Conservation (phyloP, 2,329 filamentous ascomycete genomes). For the Exophiala aquamarina region DNA sequence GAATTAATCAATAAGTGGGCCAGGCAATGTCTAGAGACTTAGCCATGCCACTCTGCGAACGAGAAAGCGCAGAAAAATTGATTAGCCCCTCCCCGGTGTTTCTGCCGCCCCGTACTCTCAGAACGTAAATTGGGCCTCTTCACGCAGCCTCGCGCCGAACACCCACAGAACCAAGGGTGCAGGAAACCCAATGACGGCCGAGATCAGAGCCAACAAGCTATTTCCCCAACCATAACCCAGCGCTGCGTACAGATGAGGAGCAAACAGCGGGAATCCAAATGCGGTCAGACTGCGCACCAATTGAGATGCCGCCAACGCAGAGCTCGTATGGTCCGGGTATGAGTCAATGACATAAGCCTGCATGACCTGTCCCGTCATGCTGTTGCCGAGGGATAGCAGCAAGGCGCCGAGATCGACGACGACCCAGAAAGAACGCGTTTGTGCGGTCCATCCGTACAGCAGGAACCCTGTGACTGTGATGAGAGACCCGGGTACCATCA, state of each 20-base stretch:
- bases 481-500: constrained; percentile 49
- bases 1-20: too few relatives aligned
- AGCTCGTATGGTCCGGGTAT: constrained; percentile 5
- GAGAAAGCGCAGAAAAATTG: too few relatives aligned
- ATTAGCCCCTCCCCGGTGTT: too few relatives aligned
- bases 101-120: too few relatives aligned
- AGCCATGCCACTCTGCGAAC: too few relatives aligned
- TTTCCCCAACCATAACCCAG: constrained; percentile 20
- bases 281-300: constrained; percentile 10
- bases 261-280: constrained; percentile 22
- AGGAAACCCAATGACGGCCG: constrained; percentile 3
- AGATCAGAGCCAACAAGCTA: constrained; percentile 11
- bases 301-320: constrained; percentile 5
- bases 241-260: constrained; percentile 11
- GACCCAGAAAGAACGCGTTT: constrained; percentile 29
- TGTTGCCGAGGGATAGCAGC: constrained; percentile 12
- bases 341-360: constrained; percentile 20
- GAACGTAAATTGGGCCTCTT: not conserved
- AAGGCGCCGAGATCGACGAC: constrained; percentile 29
- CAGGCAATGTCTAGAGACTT: too few relatives aligned
- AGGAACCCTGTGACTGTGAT: constrained; percentile 38
- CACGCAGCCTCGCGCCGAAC: constrained; percentile 11
- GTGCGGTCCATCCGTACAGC: constrained; percentile 31
- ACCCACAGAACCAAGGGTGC: not conserved
- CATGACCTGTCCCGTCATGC: not conserved